These are phyloP conservation scores for Gracilaria vermiculophylla DNA, from an alignment of 23 red algal genomes.

Conservation along the genomic window DNA sequence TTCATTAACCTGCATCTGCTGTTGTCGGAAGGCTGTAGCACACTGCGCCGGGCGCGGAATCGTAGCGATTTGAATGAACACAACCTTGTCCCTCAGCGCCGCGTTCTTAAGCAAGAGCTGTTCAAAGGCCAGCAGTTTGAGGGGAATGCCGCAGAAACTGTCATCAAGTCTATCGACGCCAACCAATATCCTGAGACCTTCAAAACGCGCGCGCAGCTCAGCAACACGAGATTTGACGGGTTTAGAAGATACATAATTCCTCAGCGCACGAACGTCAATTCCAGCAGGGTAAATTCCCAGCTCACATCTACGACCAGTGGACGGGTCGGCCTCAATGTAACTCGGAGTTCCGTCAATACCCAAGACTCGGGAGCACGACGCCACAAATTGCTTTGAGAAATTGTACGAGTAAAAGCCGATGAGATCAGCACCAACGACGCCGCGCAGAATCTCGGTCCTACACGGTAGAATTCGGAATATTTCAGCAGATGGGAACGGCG, in stretches of 20 bases:
- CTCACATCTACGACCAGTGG: constrained; percentile 61
- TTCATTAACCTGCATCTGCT: constrained; percentile 68
- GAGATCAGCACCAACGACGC: constrained; percentile 74
- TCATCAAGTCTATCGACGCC: constrained; percentile 92
- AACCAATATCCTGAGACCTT: constrained; percentile 67
- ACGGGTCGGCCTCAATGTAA: constrained; percentile 63
- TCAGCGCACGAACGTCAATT: constrained; percentile 54
- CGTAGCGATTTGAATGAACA: constrained; percentile 80
- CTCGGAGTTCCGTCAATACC: constrained; percentile 77
- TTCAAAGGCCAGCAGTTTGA: constrained; percentile 91
- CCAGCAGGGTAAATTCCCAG: constrained; percentile 89
- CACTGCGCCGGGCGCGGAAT: constrained; percentile 22
- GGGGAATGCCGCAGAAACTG: constrained; percentile 78
- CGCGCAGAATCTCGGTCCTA: constrained; percentile 65
- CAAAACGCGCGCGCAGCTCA: constrained; percentile 73
- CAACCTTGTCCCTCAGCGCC: constrained; percentile 20
- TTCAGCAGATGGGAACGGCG: constrained; percentile 85
- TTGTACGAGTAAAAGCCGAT: constrained; percentile 86
- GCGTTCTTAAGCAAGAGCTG: constrained; percentile 75
- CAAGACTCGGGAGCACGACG: constrained; percentile 58
- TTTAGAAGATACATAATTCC: constrained; percentile 47
- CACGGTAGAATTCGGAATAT: constrained; percentile 88
- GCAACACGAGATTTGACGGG: constrained; percentile 57
- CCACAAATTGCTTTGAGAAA: constrained; percentile 74
- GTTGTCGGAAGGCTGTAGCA: constrained; percentile 16